Conservation (phyloP, 2,329 filamentous ascomycete species). For the Cytospora piceicola region DNA sequence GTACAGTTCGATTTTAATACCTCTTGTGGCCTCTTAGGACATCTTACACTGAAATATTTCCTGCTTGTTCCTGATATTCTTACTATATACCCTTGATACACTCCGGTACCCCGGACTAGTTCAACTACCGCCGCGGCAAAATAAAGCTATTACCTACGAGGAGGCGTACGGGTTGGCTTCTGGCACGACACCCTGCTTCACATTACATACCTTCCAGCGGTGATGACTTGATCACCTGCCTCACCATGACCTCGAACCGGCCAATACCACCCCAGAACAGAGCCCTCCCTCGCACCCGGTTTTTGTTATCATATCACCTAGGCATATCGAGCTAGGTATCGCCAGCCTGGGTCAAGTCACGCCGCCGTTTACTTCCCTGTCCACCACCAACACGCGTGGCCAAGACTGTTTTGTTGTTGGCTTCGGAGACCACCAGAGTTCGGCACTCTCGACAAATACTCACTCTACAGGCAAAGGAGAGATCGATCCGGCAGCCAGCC, state of each 20-base stretch:
- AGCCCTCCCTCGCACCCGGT: background rate
- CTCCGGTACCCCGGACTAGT: background rate
- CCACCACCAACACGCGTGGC: background rate
- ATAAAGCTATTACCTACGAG: background rate
- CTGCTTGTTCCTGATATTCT: background rate
- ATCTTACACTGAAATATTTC: background rate
- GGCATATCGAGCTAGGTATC: background rate
- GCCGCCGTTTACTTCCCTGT: background rate
- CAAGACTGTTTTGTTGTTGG: background rate
- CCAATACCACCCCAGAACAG: background rate
- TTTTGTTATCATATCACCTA: background rate
- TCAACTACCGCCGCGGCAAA: background rate
- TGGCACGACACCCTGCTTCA: background rate
- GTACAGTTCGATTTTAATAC: background rate
- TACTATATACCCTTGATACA: background rate
- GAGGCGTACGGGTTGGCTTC: background rate
- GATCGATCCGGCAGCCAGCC: background rate
- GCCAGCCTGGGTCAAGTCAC: background rate
- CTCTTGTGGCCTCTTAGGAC: background rate
- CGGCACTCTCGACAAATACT: background rate
- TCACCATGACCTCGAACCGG: background rate
- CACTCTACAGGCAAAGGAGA: background rate
- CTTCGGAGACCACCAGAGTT: conserved; percentile 1
- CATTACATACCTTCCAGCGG: background rate
- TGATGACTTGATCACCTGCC: background rate